These are phyloP conservation scores for Rhexocercosporidium sp. DNA, from an alignment of 2,329 filamentous ascomycete genomes.

Conservation along the genomic window DNA sequence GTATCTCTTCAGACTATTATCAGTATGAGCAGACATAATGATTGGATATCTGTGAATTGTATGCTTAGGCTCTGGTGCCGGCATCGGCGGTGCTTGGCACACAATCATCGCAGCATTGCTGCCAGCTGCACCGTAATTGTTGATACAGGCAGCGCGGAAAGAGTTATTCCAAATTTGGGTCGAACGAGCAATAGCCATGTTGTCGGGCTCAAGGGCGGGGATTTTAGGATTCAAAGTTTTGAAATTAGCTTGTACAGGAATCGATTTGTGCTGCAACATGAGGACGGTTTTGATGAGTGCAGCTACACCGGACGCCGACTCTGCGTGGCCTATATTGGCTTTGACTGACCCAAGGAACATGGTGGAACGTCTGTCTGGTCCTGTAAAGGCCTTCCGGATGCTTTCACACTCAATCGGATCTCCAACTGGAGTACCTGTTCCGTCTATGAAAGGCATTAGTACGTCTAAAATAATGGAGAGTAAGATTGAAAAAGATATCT, in stretches of 20 bases:
- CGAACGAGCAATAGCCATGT: not conserved
- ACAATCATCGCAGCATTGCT: conserved; percentile 25
- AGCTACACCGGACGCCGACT: conserved; percentile 50
- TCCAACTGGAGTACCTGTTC: conserved; percentile 30
- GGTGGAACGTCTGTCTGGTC: not conserved
- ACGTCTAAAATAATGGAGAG: not conserved
- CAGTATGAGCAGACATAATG: not conserved
- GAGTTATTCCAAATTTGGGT: not conserved
- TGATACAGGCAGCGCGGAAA: conserved; percentile 25
- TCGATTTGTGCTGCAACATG: conserved; percentile 38
- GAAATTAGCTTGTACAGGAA: conserved; percentile 36
- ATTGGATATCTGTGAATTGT: not conserved
- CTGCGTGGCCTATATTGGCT: conserved; percentile 51
- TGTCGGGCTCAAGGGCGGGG: not conserved
- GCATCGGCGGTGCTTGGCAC: not conserved
- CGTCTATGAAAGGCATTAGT: conserved; percentile 15
- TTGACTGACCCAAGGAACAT: conserved; percentile 40
- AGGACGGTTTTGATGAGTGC: conserved; percentile 51
- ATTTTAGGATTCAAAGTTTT: conserved; percentile 43
- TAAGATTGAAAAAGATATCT: not conserved
- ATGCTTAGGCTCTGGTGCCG: not conserved
- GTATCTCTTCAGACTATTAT: not conserved
- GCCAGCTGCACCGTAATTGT: conserved; percentile 35
- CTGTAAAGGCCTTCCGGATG: conserved; percentile 17
- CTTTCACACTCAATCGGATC: conserved; percentile 30